Percentiles rank a stretch among this genome's conserved stretches.
Conservation (phyloP, 257 asterid genomes). For the Solanum tarapatanum region DNA sequence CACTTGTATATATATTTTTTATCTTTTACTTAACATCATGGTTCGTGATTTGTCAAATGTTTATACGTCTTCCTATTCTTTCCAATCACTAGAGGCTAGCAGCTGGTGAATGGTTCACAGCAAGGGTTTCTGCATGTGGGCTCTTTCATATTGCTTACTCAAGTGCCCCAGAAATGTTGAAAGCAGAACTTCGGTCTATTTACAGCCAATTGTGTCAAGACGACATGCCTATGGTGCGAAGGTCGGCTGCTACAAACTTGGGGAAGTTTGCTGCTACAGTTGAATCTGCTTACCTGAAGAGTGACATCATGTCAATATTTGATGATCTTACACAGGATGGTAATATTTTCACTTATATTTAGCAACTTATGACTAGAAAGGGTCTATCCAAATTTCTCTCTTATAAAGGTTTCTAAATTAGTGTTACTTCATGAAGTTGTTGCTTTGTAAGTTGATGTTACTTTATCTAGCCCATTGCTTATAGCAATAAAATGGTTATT, state of each 20-base stretch:
- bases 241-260: conserved; percentile 76
- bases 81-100: conserved; percentile 58
- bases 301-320: conserved; percentile 38
- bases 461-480: not conserved
- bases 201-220: conserved; percentile 85
- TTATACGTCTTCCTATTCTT: not conserved
- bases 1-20: not conserved
- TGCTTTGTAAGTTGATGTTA: not conserved
- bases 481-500: not conserved
- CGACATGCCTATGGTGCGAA: conserved; percentile 96
- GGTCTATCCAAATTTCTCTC: not conserved
- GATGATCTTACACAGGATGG: conserved; percentile 46
- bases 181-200: conserved; percentile 69
- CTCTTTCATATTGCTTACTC: conserved; percentile 82
- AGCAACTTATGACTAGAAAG: not conserved
- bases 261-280: conserved; percentile 42
- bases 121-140: conserved; percentile 95
- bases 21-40: not conserved
- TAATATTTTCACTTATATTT: not conserved
- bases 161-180: conserved; percentile 64
- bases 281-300: conserved; percentile 35
- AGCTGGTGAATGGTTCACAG: conserved; percentile 98
- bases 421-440: not conserved
- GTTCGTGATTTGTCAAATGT: not conserved
- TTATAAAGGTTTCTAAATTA: not conserved